Percentiles rank a stretch among this genome's conserved stretches.
These are phyloP conservation scores for Coemansia sp. DNA, from an alignment of 192 early-diverging fungal species.

Conservation along the genomic window DNA sequence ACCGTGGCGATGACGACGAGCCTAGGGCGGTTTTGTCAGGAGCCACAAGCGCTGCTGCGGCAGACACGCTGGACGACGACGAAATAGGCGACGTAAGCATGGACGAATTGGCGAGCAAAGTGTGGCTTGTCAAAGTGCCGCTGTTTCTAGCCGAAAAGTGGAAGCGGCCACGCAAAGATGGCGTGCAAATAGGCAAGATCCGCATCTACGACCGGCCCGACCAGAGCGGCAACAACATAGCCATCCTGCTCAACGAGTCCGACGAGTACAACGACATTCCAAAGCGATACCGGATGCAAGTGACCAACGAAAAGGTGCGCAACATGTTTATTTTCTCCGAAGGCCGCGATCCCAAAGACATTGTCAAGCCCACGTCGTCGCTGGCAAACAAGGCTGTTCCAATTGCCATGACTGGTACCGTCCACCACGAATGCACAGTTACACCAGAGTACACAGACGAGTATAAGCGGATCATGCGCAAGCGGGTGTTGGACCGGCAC, in stretches of 20 bases:
- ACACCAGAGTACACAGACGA: slow-evolving; percentile 58
- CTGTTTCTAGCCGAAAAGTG: slow-evolving; percentile 85
- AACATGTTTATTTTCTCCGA: slow-evolving; percentile 82
- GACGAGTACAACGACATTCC: slow-evolving; percentile 64
- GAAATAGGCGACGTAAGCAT: slow-evolving; percentile 73
- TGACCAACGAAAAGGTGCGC: slow-evolving; percentile 63
- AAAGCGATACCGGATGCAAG: slow-evolving; percentile 77
- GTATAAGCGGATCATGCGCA: slow-evolving; percentile 67
- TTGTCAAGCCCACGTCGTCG: slow-evolving; percentile 44
- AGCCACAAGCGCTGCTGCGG: background rate
- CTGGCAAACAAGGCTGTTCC: slow-evolving; percentile 51
- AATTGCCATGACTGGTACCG: slow-evolving; percentile 60
- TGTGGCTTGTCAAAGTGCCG: slow-evolving; percentile 95
- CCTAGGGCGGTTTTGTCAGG: background rate
- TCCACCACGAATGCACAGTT: slow-evolving; percentile 71
- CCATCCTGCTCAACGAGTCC: slow-evolving; percentile 67
- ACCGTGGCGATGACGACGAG: slow-evolving; percentile 23
- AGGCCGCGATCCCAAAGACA: slow-evolving; percentile 29
- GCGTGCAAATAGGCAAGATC: slow-evolving; percentile 74
- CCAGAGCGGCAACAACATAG: slow-evolving; percentile 53
- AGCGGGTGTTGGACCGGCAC: slow-evolving; percentile 57
- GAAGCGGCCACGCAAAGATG: slow-evolving; percentile 61
- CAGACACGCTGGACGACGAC: slow-evolving; percentile 45
- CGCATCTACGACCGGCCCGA: slow-evolving; percentile 67
- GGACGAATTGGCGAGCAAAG: slow-evolving; percentile 64